Percentiles rank a stretch among this genome's conserved stretches.
Evolutionary conservation across 371 early-diverging fungal species (phyloP).

Genomic region (Coemansia sp.): DNA sequence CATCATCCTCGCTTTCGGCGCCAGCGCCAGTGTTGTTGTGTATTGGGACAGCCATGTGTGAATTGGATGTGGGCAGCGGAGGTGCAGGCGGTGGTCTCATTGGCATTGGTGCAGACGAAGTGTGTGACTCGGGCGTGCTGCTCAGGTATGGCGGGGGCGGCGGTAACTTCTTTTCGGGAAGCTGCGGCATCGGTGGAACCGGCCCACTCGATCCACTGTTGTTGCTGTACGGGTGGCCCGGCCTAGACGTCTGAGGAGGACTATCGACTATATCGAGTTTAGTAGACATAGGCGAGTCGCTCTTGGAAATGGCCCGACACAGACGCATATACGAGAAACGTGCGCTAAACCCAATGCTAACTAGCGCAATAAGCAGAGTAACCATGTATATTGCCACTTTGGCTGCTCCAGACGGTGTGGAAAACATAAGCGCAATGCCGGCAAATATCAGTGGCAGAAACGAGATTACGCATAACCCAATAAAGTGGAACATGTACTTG

Average conservation of each 20-base stretch:
- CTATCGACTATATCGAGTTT: constrained; percentile 11
- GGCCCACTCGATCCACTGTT: background rate
- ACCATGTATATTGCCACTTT: constrained; percentile 27
- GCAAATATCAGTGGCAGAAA: constrained; percentile 33
- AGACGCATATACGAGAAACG: constrained; percentile 20
- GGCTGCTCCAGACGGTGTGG: constrained; percentile 8
- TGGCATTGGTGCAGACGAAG: background rate
- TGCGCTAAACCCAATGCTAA: constrained; percentile 25
- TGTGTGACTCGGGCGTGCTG: background rate
- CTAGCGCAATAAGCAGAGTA: constrained; percentile 15
- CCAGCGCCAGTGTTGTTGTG: background rate
- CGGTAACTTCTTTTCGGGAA: background rate
- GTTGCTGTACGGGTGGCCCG: constrained; percentile 8
- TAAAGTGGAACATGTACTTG: constrained; percentile 11
- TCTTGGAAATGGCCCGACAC: background rate
- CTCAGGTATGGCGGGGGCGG: constrained; percentile 1
- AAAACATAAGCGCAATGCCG: constrained; percentile 26
- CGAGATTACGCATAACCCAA: constrained; percentile 11
- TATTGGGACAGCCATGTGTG: background rate
- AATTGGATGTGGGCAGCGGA: background rate
- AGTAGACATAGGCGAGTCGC: background rate
- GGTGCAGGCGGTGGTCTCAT: constrained; percentile 3
- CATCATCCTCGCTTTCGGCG: constrained; percentile 13
- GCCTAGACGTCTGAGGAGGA: constrained; percentile 16
- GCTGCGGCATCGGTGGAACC: constrained; percentile 4